These are phyloP conservation scores for Cyphellophora attinorum DNA, from an alignment of 2,329 filamentous ascomycete species.

Conservation along the genomic window DNA sequence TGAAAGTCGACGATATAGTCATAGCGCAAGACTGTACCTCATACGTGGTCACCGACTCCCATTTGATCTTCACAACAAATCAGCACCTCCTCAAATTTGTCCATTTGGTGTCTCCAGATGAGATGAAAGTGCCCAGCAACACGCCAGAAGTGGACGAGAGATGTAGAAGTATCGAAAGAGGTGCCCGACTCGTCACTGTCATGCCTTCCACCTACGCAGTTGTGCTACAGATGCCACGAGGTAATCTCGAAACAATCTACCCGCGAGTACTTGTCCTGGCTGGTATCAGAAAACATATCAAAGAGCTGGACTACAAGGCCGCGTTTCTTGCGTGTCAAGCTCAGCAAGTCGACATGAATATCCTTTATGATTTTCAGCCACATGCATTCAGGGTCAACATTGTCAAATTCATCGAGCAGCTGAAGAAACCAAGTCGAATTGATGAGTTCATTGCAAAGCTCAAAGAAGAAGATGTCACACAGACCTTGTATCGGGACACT, in stretches of 20 bases:
- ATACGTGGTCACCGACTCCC: conserved; percentile 68
- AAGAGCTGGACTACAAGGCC: conserved; percentile 67
- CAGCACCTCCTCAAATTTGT: conserved; percentile 92
- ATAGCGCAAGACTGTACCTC: conserved; percentile 86
- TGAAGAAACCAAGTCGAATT: conserved; percentile 71
- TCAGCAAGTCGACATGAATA: conserved; percentile 96
- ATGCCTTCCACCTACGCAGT: conserved; percentile 81
- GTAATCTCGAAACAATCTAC: conserved; percentile 91
- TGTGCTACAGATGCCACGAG: conserved; percentile 87
- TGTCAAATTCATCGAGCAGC: conserved; percentile 68
- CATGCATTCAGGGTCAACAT: conserved; percentile 73
- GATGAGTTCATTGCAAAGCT: conserved; percentile 86
- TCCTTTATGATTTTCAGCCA: conserved; percentile 87
- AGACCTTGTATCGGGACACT: conserved; percentile 90
- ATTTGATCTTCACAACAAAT: conserved; percentile 85
- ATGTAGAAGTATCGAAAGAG: conserved; percentile 84
- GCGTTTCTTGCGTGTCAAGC: conserved; percentile 84
- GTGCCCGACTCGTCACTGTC: conserved; percentile 74
- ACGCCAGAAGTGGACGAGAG: conserved; percentile 87
- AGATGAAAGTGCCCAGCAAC: conserved; percentile 63
- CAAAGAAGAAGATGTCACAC: conserved; percentile 80
- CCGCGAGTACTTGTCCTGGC: conserved; percentile 87
- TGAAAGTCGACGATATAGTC: conserved; percentile 67
- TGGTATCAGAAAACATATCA: conserved; percentile 73
- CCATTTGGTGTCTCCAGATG: conserved; percentile 49